Percentiles rank a stretch among this genome's conserved stretches.
Conservation (phyloP, 2,329 filamentous ascomycete genomes). For the Clarireedia homoeocarpa region DNA sequence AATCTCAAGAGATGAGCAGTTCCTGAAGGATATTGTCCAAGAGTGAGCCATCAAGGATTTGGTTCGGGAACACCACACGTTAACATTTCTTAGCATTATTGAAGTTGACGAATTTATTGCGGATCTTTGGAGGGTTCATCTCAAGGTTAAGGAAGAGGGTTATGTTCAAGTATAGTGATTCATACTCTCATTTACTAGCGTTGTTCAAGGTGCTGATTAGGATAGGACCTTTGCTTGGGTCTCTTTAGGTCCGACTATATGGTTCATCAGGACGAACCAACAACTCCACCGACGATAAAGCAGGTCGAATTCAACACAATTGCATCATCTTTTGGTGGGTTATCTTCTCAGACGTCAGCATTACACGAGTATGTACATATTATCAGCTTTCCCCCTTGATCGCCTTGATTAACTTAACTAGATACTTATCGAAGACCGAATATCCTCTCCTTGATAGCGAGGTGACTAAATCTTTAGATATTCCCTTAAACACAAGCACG, state of each 20-base stretch:
- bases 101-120: slow-evolving; percentile 90
- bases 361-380: slow-evolving; percentile 56
- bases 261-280: slow-evolving; percentile 64
- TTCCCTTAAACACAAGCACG: slow-evolving; percentile 69
- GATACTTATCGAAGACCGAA: slow-evolving; percentile 45
- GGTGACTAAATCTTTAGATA: slow-evolving; percentile 32
- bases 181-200: not conserved
- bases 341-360: slow-evolving; percentile 69
- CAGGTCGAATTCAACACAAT: slow-evolving; percentile 99
- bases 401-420: slow-evolving; percentile 28
- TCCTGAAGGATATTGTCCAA: slow-evolving; percentile 71
- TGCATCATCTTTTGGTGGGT: slow-evolving; percentile 87
- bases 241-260: slow-evolving; percentile 97
- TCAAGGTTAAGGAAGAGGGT: slow-evolving; percentile 78
- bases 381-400: not conserved
- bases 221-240: slow-evolving; percentile 65
- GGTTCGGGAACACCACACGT: not conserved
- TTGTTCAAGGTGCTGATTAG: not conserved
- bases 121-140: slow-evolving; percentile 80
- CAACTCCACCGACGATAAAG: slow-evolving; percentile 59
- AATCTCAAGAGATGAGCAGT: slow-evolving; percentile 79
- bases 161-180: slow-evolving; percentile 64
- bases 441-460: slow-evolving; percentile 37
- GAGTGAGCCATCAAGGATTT: slow-evolving; percentile 52
- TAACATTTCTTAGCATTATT: slow-evolving; percentile 53